Evolutionary conservation across 306 rosid genomes (phyloP).

Genomic region (Canavalia gladiata): DNA sequence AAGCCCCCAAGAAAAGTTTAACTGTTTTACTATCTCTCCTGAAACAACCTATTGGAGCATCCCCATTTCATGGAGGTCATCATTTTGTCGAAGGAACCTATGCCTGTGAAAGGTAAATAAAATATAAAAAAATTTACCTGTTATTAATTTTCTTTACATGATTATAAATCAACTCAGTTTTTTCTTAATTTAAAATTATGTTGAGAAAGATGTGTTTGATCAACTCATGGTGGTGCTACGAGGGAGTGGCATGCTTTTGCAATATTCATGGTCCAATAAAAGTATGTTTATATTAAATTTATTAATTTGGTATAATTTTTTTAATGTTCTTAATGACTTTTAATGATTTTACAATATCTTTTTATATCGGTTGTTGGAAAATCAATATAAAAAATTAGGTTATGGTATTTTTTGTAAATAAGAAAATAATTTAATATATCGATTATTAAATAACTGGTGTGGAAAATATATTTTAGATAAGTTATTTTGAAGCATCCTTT

Average conservation of each 20-base stretch:
- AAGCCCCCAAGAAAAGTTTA: conserved; percentile 71
- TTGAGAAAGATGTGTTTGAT: conserved; percentile 69
- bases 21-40: conserved; percentile 83
- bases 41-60: conserved; percentile 86
- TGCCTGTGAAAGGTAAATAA: conserved; percentile 71
- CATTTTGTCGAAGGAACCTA: conserved; percentile 73
- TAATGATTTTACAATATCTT: too few species aligned
- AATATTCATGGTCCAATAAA: conserved; percentile 94
- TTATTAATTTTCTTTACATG: not conserved
- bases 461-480: too few species aligned
- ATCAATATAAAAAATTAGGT: too few species aligned
- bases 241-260: conserved; percentile 86
- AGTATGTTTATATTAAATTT: conserved; percentile 12
- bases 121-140: too few species aligned
- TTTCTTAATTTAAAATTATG: not conserved
- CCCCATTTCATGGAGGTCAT: conserved; percentile 85
- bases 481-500: too few species aligned
- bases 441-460: too few species aligned
- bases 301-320: too few species aligned
- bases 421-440: too few species aligned
- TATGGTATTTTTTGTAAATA: too few species aligned
- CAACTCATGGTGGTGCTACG: conserved; percentile 69
- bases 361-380: too few species aligned
- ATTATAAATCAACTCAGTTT: not conserved
- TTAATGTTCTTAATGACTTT: too few species aligned